Base-by-base conservation (phyloP, 1,284 basidiomycete species). In the Pseudozyma tsukubaensis region DNA sequence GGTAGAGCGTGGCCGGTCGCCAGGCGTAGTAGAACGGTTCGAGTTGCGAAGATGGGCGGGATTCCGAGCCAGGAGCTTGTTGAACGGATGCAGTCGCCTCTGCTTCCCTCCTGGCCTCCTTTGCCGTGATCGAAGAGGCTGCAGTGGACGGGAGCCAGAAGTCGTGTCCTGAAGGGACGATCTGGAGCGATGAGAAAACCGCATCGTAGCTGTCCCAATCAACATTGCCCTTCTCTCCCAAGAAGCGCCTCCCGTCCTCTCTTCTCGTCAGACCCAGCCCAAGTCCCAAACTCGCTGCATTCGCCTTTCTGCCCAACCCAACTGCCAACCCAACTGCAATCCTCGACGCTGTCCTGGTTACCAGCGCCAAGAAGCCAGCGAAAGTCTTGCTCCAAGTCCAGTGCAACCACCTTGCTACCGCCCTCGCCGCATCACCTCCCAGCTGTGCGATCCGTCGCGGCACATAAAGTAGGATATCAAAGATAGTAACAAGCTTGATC, bases 1-100 rank as follows among this genome's bases (percentile, higher is more conserved):
- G 91, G 86, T 91, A 97, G 9, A 91, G 87, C 0, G 94, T 93
- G 3, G 88, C 88, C 2, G 96, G 96, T 80, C 97, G 96, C 88
- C 96, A 97, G 4, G 95, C 88, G 82, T 97, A 92, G 85, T 89
- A 99, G 86, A 97, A 97, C 1, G 78, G 19, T 92, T 51, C 34
- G 8, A 75, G 47, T 6, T 24, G 13, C 39, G 19, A 13, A 1
- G 59, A 29, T 4, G 51, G 8, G n/a, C n/a, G 21, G 10, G 50
- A 0, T 19, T 37, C 18, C 1, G 44, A 34, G 13, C 6, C 21
- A 6, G 42, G 32, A 13, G 19, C 19, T 36, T 37, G 54, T 32
- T 55, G 55, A n/a, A 55, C 14, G 2, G 53, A 24, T 13, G 49
- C 42, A 14, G 42, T 21, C 6, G 24, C 24, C 3, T 29, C 3